These are phyloP conservation scores for Clavariopsis aquatica DNA, from an alignment of 495 filamentous ascomycete species.

Conservation along the genomic window DNA sequence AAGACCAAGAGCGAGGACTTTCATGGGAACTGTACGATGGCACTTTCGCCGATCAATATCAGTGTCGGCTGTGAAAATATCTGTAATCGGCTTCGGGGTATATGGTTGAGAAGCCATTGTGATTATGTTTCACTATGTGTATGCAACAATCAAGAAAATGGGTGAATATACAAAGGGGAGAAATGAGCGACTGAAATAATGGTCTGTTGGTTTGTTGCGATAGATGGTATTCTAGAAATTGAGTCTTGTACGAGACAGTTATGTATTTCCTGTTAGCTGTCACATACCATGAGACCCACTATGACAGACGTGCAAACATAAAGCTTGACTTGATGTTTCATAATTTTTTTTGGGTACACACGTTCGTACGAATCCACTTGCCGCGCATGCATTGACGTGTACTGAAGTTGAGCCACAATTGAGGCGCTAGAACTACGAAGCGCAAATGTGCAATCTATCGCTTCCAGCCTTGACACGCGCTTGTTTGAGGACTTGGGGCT, in stretches of 20 bases:
- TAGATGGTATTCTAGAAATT: no score
- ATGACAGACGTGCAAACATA: background rate
- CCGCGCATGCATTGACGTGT: constrained; percentile 6
- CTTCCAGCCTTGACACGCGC: no score
- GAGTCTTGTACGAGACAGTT: no score
- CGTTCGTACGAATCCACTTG: background rate
- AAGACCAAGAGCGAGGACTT: constrained; percentile 63
- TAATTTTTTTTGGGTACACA: background rate
- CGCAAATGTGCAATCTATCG: no score
- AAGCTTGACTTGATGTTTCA: background rate
- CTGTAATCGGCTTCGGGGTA: constrained; percentile 43
- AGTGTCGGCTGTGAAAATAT: constrained; percentile 55
- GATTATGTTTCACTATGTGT: background rate
- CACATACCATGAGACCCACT: no score
- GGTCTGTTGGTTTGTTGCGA: no score
- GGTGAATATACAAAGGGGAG: no score
- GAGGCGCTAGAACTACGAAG: no score
- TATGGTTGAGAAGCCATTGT: constrained; percentile 41
- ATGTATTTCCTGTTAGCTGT: no score
- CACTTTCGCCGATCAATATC: constrained; percentile 64
- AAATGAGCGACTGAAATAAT: no score
- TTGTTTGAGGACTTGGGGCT: no score
- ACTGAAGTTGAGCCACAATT: no score
- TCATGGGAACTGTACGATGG: constrained; percentile 65
- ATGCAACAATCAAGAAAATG: background rate